Evolutionary conservation across 108 stramenopile genomes (phyloP).

Genomic region (Pseudonitzschia multiseries): DNA sequence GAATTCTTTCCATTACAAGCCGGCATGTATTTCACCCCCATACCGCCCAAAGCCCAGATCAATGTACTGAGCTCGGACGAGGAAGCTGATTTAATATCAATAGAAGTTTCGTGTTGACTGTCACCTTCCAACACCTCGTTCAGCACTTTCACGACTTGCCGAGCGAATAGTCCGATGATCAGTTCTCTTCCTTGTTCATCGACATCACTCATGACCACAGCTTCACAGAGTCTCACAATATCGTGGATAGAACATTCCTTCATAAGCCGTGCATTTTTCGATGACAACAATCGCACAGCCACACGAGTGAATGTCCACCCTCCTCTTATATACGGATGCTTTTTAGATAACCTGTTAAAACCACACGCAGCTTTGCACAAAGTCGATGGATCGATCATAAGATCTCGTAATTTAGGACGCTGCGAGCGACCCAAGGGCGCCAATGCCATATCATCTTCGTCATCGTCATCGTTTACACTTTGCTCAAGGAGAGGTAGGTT

Average conservation of each 20-base stretch:
- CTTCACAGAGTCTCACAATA: constrained; percentile 39
- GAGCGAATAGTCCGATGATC: constrained; percentile 42
- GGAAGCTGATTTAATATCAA: constrained; percentile 18
- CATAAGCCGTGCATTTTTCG: constrained; percentile 53
- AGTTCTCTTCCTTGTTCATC: constrained; percentile 35
- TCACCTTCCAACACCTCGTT: constrained; percentile 38
- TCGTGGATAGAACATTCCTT: constrained; percentile 42
- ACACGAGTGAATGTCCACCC: constrained; percentile 42
- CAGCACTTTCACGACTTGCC: constrained; percentile 42
- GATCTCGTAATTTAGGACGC: constrained; percentile 43
- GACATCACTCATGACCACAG: constrained; percentile 34
- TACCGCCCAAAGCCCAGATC: constrained; percentile 46
- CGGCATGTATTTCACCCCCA: constrained; percentile 38
- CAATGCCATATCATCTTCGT: constrained; percentile 34
- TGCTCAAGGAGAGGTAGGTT: constrained; percentile 40
- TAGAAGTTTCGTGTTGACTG: constrained; percentile 6
- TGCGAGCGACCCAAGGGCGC: constrained; percentile 18
- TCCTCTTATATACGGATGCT: constrained; percentile 36
- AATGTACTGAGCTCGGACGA: constrained; percentile 39
- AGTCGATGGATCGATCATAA: constrained; percentile 53
- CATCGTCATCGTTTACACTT: constrained; percentile 28
- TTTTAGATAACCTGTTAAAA: constrained; percentile 31
- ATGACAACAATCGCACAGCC: constrained; percentile 46
- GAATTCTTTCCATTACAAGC: constrained; percentile 10
- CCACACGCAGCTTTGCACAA: constrained; percentile 46